Evolutionary conservation across 352 stramenopile genomes (phyloP), one percentile per base, ranked within the genome.

Genomic region (Thalassiosira allenii): DNA sequence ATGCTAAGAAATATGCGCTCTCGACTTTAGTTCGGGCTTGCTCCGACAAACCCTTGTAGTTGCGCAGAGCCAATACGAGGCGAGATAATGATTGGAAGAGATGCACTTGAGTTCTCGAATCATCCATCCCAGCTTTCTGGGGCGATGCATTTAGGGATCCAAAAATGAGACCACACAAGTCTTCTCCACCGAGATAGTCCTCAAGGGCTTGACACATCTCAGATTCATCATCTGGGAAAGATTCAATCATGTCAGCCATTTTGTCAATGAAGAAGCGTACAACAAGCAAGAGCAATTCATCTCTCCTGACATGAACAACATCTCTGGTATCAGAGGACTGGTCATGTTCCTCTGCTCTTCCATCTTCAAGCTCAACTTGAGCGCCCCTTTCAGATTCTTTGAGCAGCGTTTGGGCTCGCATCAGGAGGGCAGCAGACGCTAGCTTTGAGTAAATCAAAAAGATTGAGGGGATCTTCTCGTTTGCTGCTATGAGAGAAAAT

Each of bases 241-340:
- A 70, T 29, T 3, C 40, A n/a, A 87, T 69, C 22, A 67, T 72
- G 29, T 81, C 49, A 68, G 40, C 68, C 40, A 81, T 65, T 76
- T 87, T 87, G 47, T 87, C 74, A 49, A 68, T 66, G 54, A 87
- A 87, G 57, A 78, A 81, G 51, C 53, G 75, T 33, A 59, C 70
- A 44, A 70, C 43, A 34, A 63, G 23, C 32, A 81, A 49, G 12
- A 79, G 37, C 30, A 66, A 59, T 11, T 75, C 30, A 43, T 77
- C 41, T 54, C 59, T 68, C 33, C 30, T 71, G 14, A 22, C 23
- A 69, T 47, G 54, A 47, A 29, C 3, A 20, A 37, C 43, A 23
- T 57, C 34, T 20, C 17, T 52, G 49, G 32, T 40, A 25, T 59
- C 44, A 49, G 58, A 53, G 44, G 22, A 32, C 9, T 41, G 29